Conservation (phyloP, 2,329 filamentous ascomycete genomes). For the Aspergillus sp. region DNA sequence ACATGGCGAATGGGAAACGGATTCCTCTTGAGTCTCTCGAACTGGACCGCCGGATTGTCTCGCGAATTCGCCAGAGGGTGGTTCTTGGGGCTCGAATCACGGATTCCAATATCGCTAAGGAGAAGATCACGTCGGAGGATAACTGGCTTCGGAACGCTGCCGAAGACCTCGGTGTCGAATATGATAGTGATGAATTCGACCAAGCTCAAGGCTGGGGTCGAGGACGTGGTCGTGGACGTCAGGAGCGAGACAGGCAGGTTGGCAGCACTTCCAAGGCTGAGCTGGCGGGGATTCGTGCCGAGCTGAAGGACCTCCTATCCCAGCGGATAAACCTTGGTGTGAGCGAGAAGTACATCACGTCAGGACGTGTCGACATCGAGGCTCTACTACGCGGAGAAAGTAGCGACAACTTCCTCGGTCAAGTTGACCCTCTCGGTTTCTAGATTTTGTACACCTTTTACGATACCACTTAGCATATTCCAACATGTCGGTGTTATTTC, state of each 20-base stretch:
- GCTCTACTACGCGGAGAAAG: constrained; percentile 64
- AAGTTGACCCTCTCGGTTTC: constrained; percentile 47
- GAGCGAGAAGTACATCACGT: constrained; percentile 80
- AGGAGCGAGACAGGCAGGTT: constrained; percentile 72
- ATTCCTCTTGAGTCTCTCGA: constrained; percentile 72
- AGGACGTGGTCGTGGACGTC: constrained; percentile 72
- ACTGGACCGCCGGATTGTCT: constrained; percentile 76
- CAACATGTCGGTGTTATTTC: neutral
- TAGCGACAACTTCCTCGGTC: constrained; percentile 67
- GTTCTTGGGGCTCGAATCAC: constrained; percentile 83
- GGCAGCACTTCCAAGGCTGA: constrained; percentile 70
- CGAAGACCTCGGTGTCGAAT: constrained; percentile 90
- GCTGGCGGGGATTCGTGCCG: constrained; percentile 66
- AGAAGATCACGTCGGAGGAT: constrained; percentile 80
- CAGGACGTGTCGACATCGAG: constrained; percentile 73
- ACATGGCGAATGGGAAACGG: constrained; percentile 55
- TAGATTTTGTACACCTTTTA: constrained; percentile 13
- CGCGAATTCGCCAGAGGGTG: constrained; percentile 73
- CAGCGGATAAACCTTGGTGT: constrained; percentile 83
- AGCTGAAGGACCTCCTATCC: constrained; percentile 69
- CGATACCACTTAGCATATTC: constrained; percentile 4
- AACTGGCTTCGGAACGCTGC: constrained; percentile 81
- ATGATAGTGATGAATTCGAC: constrained; percentile 83
- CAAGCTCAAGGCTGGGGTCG: constrained; percentile 50
- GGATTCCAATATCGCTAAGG: constrained; percentile 79